A percentile compares a stretch with the other conserved stretches of the same genome.
These are phyloP conservation scores for Umbelopsis isabellina DNA, from an alignment of 192 early-diverging fungal genomes.

Conservation along the genomic window DNA sequence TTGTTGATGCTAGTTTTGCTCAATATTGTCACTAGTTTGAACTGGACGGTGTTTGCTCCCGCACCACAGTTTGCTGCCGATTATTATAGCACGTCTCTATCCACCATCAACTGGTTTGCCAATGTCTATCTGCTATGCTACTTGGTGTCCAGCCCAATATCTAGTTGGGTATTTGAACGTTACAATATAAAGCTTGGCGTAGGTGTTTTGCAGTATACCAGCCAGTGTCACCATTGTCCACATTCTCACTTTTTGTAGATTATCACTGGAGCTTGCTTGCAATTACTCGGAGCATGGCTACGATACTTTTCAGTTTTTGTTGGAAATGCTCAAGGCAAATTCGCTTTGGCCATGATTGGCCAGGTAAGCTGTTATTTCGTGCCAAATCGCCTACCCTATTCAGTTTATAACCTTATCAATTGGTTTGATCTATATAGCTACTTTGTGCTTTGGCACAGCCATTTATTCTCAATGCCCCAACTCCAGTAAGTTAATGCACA, in stretches of 20 bases:
- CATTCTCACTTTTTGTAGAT: conserved; percentile 25
- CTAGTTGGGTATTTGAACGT: conserved; percentile 49
- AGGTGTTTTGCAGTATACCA: neutral
- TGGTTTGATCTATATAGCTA: conserved; percentile 22
- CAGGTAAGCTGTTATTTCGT: conserved; percentile 37
- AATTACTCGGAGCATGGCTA: conserved; percentile 50
- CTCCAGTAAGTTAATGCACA: conserved; percentile 34
- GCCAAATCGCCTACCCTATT: neutral
- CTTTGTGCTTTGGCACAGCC: conserved; percentile 54
- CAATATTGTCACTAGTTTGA: conserved; percentile 45
- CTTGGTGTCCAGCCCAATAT: conserved; percentile 46
- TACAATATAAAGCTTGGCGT: conserved; percentile 45
- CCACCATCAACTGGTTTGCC: conserved; percentile 47
- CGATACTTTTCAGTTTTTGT: conserved; percentile 50
- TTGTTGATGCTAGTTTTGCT: conserved; percentile 47
- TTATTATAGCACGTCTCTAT: conserved; percentile 39
- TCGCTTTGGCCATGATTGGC: conserved; percentile 49
- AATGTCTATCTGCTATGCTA: conserved; percentile 50
- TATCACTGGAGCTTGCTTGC: conserved; percentile 45
- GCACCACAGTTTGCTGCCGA: conserved; percentile 40
- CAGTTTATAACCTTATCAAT: neutral
- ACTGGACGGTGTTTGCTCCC: conserved; percentile 54
- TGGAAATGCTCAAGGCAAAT: conserved; percentile 34
- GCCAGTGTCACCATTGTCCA: neutral
- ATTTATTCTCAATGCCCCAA: conserved; percentile 58